Base-by-base conservation (phyloP, 108 stramenopile species). In the Schizochytrium sp. region DNA sequence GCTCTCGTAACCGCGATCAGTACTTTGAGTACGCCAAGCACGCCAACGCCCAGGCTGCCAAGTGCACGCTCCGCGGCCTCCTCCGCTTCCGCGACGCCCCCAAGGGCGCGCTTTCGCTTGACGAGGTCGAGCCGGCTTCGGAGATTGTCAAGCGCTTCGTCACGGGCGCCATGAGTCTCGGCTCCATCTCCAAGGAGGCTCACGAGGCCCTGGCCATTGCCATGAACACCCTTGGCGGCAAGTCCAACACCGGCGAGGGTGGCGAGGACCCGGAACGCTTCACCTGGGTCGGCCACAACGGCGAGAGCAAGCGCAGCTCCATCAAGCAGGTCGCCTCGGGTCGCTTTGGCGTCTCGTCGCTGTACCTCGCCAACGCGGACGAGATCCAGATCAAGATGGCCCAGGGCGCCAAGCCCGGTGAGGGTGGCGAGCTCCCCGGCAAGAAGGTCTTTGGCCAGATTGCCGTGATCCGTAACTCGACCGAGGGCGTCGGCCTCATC, bases 341-440 rank as follows among this genome's bases (percentile, higher is more conserved):
- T 60, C 91, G 97, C 76, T 98, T 98, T 89, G 97, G 97, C 87
- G 97, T 98, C 25, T 97, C 97, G 44, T 96, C 96, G 4, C 95
- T 96, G 88, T 98, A 98, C 91, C 94, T 98, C 48, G 97, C 97
- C 60, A 97, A 98, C 89, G 95, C 95, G 90, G 97, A 98, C 92
- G 97, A 98, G 93, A 96, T 98, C 88, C 97, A 98, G 91, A 98
- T 98, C 90, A 98, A 98, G 92, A 98, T 98, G 97, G 97, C 97
- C 6, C 97, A 98, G 92, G 97, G 97, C 72, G 96, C 97, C 47
- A 98, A 98, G 94, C 97, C 97, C 55, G 97, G 97, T 87, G 97
- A 98, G 94, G 97, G 97, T 71, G 97, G 97, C 58, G 96, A 98
- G 89, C 95, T 98, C 88, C 97, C 97, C 47, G 97, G 97, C 29